A percentile compares a stretch with the other conserved stretches of the same genome.
Evolutionary conservation across 441 rosid species (phyloP).

Genomic region (Populus hybrid): DNA sequence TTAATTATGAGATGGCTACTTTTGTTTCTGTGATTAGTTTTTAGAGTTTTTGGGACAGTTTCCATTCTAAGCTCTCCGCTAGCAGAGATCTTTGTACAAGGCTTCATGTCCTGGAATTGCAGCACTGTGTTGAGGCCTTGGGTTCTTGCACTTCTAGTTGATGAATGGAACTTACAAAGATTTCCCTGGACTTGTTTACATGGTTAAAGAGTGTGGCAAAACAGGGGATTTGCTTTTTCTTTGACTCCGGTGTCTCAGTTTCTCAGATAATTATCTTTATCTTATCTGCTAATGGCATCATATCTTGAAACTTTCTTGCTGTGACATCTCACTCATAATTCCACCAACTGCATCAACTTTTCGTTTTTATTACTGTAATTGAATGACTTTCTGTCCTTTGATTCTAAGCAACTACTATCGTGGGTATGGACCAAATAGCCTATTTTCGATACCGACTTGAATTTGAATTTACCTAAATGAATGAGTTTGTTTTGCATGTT

Average conservation of each 20-base stretch:
- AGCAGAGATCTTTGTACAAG: not conserved
- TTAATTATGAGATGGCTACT: not conserved
- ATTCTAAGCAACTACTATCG: too few species aligned
- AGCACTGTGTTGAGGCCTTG: too few species aligned
- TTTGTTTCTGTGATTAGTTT: not conserved
- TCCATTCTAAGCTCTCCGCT: not conserved
- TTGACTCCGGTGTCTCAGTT: not conserved
- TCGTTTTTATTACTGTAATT: too few species aligned
- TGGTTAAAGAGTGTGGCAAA: not conserved
- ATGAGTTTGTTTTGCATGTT: too few species aligned
- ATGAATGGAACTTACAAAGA: not conserved
- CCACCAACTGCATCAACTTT: too few species aligned
- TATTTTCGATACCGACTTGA: too few species aligned
- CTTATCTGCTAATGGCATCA: not conserved
- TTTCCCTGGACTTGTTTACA: not conserved
- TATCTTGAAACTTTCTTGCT: too few species aligned
- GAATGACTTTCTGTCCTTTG: too few species aligned
- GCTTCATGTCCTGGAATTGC: too few species aligned
- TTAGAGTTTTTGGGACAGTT: not conserved
- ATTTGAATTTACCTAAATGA: too few species aligned
- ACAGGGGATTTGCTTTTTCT: not conserved
- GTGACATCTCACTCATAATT: too few species aligned
- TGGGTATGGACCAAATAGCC: too few species aligned
- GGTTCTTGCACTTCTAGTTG: not conserved
- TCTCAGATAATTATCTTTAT: not conserved